Percentiles rank a stretch among this genome's conserved stretches.
Evolutionary conservation across 2,329 filamentous ascomycete species (phyloP).

Genomic region (Stemphylium vesicarium): DNA sequence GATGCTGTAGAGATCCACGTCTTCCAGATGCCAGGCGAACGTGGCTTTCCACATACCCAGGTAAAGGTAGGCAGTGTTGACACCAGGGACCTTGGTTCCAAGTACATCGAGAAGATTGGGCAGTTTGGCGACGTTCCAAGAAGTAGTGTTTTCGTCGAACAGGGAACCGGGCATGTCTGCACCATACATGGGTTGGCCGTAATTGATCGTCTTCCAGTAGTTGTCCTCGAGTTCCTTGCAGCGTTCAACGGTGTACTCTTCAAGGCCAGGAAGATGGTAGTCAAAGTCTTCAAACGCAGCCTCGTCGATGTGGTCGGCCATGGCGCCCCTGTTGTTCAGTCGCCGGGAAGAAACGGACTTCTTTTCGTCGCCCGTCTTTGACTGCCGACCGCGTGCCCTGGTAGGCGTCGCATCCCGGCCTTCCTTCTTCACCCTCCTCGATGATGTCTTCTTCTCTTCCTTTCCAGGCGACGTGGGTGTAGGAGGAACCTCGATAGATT

Average conservation of each 20-base stretch:
- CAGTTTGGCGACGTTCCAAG: conserved; percentile 94
- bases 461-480: conserved; percentile 54
- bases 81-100: conserved; percentile 93
- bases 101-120: conserved; percentile 93
- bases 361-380: conserved; percentile 46
- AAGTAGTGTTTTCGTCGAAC: conserved; percentile 82
- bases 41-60: conserved; percentile 99
- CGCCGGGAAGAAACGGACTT: conserved; percentile 84
- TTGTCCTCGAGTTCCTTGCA: conserved; percentile 93
- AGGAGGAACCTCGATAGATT: conserved; percentile 45
- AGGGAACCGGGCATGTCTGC: conserved; percentile 96
- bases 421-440: conserved; percentile 40
- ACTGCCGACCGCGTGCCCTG: conserved; percentile 63
- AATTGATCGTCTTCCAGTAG: conserved; percentile 98
- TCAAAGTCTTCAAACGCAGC: conserved; percentile 89
- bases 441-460: conserved; percentile 46
- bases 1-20: conserved; percentile 98
- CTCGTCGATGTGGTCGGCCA: conserved; percentile 82
- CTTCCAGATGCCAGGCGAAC: conserved; percentile 98
- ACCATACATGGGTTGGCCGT: conserved; percentile 92
- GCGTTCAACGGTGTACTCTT: conserved; percentile 87
- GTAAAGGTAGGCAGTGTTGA: conserved; percentile 97
- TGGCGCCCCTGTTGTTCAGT: conserved; percentile 82
- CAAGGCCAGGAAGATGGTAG: conserved; percentile 81
- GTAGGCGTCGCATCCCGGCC: conserved; percentile 57